Base-by-base conservation (phyloP, 2,329 filamentous ascomycete species). In the Teratosphaeria pseudoeucalypti region DNA sequence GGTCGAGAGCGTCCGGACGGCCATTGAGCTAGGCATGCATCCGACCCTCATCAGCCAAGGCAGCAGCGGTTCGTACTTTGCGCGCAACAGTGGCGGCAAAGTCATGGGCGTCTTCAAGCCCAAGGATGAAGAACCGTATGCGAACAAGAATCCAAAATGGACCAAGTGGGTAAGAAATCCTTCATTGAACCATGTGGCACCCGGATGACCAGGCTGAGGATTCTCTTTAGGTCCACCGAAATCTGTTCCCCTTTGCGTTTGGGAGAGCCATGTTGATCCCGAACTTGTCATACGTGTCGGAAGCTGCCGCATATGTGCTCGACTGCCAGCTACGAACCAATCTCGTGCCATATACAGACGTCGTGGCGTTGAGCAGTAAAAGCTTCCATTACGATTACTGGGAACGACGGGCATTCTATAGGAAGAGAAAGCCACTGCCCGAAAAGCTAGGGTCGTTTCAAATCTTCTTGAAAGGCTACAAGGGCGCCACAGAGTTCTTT, bases 331-430 rank as follows among this genome's bases (percentile, higher is more conserved):
- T 99, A 56, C 87, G 87, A 67, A 97, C 94, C 23, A 85, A 95
- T 71, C 81, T 99, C 66, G 95, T 99, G 5, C 94, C 94, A 0
- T 97, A 96, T 69, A 99, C 94, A 52, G 94, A 96, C 68, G 90
- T 99, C 49, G 91, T 97, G 37, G 89, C 88, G 70, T 80, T 99
- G 29, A 95, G 92, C 6, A 97, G 94, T 19, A 97, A 95, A 73
- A 95, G 92, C 1, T 99, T 99, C 73, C 92, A 95, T 74, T 99
- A 99, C 71, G 94, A 96, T 61, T 97, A 94, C 73, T 99, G 92
- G 92, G 92, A 96, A 70, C 85, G 92, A 23, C 84, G 92, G 69
- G 90, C 86, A 67, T 94, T 88, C 70, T 91, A 94, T 71, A 84
- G 90, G 70, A 94, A 91, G 72, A 89, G 88, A 75, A 96, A 90